Evolutionary conservation across 345 rosid species (phyloP).

Genomic region (Barbarea vulgaris): DNA sequence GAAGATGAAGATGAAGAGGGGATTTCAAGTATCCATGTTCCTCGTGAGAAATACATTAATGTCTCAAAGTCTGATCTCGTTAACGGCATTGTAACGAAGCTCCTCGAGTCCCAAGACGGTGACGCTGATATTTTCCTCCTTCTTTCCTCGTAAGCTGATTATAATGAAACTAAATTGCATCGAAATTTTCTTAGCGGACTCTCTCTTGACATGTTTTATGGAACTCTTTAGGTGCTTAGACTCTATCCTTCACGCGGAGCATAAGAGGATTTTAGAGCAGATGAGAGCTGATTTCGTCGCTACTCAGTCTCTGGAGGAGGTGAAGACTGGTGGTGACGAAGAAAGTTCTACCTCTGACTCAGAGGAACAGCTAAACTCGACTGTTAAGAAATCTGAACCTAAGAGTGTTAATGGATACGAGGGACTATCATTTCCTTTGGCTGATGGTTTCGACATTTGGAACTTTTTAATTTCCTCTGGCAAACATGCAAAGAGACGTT

Average conservation of each 20-base stretch:
- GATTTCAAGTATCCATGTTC: constrained; percentile 67
- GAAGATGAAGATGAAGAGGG: constrained; percentile 48
- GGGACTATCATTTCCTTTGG: constrained; percentile 43
- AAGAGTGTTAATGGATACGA: constrained; percentile 33
- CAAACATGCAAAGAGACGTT: constrained; percentile 41
- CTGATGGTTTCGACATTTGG: constrained; percentile 52
- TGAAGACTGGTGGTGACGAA: constrained; percentile 28
- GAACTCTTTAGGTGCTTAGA: constrained; percentile 65
- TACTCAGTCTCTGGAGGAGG: constrained; percentile 44
- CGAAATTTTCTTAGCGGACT: background rate
- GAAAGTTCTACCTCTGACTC: constrained; percentile 23
- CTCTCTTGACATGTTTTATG: constrained; percentile 12
- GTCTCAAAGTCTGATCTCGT: constrained; percentile 76
- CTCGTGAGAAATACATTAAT: constrained; percentile 73
- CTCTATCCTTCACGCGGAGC: constrained; percentile 89
- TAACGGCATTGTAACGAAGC: constrained; percentile 53
- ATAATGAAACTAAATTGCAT: background rate
- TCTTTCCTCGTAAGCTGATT: constrained; percentile 65
- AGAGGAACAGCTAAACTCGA: constrained; percentile 15
- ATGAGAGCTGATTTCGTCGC: constrained; percentile 72
- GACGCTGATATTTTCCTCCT: constrained; percentile 57
- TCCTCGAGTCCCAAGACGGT: constrained; percentile 57
- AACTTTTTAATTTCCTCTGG: constrained; percentile 52
- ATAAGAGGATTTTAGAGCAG: constrained; percentile 71
- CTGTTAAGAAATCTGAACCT: constrained; percentile 23